Evolutionary conservation across 495 filamentous ascomycete species (phyloP).

Genomic region (Penicillium cataractarum): DNA sequence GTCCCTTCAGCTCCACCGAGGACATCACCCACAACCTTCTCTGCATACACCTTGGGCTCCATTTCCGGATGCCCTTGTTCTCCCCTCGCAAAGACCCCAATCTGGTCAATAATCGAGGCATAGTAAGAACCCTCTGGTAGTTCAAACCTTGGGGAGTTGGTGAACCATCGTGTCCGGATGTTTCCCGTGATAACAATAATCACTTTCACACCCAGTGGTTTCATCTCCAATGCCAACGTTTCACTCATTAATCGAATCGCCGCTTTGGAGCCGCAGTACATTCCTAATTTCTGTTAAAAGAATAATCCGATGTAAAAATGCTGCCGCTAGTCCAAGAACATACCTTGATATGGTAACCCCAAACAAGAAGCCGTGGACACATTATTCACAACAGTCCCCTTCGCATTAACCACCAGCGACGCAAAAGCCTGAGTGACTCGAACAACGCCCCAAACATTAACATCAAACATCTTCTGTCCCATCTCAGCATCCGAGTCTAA

Average conservation of each 20-base stretch:
- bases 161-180: not conserved
- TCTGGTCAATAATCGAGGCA: not conserved
- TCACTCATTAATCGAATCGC: not conserved
- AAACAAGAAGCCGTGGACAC: not conserved
- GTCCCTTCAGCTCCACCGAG: not conserved
- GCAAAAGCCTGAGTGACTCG: not conserved
- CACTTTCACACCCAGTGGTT: not conserved
- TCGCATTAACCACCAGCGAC: not conserved
- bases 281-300: not conserved
- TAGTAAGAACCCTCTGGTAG: not conserved
- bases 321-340: not conserved
- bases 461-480: constrained; percentile 50
- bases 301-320: not conserved
- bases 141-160: not conserved
- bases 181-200: not conserved
- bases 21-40: constrained; percentile 1
- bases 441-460: constrained; percentile 52
- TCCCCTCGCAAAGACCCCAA: not conserved
- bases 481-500: constrained; percentile 50
- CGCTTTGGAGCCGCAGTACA: not conserved
- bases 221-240: not conserved
- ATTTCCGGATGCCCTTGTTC: not conserved
- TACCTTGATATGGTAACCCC: constrained; percentile 3
- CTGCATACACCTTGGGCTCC: not conserved
- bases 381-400: not conserved